Evolutionary conservation across 495 filamentous ascomycete genomes (phyloP).

Genomic region (Pyrenopolyporus hunteri): DNA sequence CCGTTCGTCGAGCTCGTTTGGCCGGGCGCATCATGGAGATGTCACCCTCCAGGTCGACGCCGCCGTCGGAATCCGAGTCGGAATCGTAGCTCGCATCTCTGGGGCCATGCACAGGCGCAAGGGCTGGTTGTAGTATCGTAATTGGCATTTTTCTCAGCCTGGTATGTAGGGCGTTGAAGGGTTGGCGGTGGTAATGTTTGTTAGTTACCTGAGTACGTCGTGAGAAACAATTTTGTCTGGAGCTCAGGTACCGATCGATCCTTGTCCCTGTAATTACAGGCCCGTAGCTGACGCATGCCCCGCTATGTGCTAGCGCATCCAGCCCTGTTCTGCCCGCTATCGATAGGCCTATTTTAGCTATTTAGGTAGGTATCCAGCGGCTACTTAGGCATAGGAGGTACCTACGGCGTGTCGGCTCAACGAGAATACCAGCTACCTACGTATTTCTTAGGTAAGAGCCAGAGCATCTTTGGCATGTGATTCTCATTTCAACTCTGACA

Average conservation of each 20-base stretch:
- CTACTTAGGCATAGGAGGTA: no score
- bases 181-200: not conserved
- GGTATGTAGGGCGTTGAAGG: not conserved
- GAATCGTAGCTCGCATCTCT: constrained; percentile 17
- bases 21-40: constrained; percentile 58
- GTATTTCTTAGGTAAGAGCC: constrained; percentile 3
- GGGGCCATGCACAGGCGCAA: constrained; percentile 9
- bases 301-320: constrained; percentile 4
- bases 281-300: not conserved
- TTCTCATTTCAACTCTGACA: not conserved
- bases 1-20: constrained; percentile 39
- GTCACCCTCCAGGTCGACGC: constrained; percentile 69
- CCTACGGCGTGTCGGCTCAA: not conserved
- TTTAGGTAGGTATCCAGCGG: not conserved
- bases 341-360: constrained; percentile 18
- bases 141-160: constrained; percentile 35
- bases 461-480: constrained; percentile 29
- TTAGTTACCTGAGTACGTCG: no score
- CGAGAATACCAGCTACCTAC: not conserved
- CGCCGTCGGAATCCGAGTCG: constrained; percentile 48
- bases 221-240: constrained; percentile 23
- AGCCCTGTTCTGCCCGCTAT: constrained; percentile 14
- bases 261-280: constrained; percentile 21
- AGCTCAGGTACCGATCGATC: constrained; percentile 21
- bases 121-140: constrained; percentile 39